Evolutionary conservation across 2,329 filamentous ascomycete species (phyloP).

Genomic region (Curvularia hawaiiensis): DNA sequence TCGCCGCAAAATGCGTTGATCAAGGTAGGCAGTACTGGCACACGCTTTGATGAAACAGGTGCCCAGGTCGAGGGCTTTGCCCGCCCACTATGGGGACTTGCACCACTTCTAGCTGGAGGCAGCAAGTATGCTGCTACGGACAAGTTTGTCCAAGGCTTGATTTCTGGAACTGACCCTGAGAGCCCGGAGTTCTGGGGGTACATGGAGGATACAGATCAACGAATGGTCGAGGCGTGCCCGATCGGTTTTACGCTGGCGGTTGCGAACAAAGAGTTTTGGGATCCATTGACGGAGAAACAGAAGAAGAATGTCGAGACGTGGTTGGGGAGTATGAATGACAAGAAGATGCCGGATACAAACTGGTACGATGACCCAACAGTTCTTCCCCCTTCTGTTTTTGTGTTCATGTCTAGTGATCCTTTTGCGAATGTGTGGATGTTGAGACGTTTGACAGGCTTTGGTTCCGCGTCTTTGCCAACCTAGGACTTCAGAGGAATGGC

Average conservation of each 20-base stretch:
- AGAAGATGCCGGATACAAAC: slow-evolving; percentile 72
- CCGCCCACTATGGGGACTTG: slow-evolving; percentile 76
- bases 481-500: slow-evolving; percentile 76
- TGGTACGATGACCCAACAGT: slow-evolving; percentile 48
- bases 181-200: slow-evolving; percentile 77
- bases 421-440: slow-evolving; percentile 15
- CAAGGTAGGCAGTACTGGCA: slow-evolving; percentile 72
- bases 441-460: slow-evolving; percentile 65
- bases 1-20: slow-evolving; percentile 69
- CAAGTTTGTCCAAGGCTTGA: slow-evolving; percentile 72
- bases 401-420: neutral
- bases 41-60: slow-evolving; percentile 76
- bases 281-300: slow-evolving; percentile 65
- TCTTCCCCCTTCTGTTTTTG: neutral
- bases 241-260: slow-evolving; percentile 77
- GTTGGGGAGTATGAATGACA: slow-evolving; percentile 79
- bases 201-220: slow-evolving; percentile 76
- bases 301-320: slow-evolving; percentile 71
- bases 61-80: slow-evolving; percentile 79
- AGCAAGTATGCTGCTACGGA: slow-evolving; percentile 67
- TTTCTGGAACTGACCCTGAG: slow-evolving; percentile 72
- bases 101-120: slow-evolving; percentile 71
- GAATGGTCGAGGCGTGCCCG: slow-evolving; percentile 86
- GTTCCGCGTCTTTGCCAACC: slow-evolving; percentile 84
- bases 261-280: slow-evolving; percentile 67